Conservation (phyloP, 1,284 basidiomycete genomes). For the Ceratobasidium papillatum region DNA sequence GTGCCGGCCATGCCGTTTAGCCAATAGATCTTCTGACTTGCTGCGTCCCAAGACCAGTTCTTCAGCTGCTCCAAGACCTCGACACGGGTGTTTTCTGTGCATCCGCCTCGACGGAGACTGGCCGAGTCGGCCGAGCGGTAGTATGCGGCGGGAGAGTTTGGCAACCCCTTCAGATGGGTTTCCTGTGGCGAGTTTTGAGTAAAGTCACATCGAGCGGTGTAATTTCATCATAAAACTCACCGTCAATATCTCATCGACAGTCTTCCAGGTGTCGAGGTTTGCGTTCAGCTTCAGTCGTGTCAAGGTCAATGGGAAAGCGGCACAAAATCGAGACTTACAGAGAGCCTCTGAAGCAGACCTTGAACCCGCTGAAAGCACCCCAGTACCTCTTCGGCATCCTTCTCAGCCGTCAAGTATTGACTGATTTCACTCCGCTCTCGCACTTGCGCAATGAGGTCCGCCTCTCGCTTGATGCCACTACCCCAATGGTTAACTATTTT, state of each 20-base stretch:
- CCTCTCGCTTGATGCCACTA: not conserved
- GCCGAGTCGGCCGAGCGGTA: not conserved
- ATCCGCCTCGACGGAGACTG: not conserved
- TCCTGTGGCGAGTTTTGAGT: not conserved
- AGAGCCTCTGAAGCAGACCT: not conserved
- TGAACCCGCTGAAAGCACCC: slow-evolving; percentile 8
- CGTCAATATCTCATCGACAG: not conserved
- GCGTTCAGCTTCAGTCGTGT: not conserved
- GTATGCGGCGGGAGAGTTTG: not conserved
- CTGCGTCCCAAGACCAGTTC: not conserved
- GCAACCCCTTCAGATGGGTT: not conserved
- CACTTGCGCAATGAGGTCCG: not conserved
- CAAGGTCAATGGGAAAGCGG: not conserved
- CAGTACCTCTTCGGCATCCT: not conserved
- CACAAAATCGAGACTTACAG: not conserved
- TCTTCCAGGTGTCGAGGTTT: not conserved
- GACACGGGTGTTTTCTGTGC: not conserved
- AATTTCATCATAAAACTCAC: not conserved
- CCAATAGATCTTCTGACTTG: not conserved
- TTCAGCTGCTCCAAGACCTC: not conserved
- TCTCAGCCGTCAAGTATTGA: not conserved
- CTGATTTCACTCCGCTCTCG: too few species aligned
- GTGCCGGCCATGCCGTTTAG: too few species aligned
- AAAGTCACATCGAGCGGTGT: not conserved
- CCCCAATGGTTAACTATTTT: not conserved